phyloP scores from a whole-genome alignment of 2,329 filamentous ascomycete species.

The Mollisiaceae sp. region DNA sequence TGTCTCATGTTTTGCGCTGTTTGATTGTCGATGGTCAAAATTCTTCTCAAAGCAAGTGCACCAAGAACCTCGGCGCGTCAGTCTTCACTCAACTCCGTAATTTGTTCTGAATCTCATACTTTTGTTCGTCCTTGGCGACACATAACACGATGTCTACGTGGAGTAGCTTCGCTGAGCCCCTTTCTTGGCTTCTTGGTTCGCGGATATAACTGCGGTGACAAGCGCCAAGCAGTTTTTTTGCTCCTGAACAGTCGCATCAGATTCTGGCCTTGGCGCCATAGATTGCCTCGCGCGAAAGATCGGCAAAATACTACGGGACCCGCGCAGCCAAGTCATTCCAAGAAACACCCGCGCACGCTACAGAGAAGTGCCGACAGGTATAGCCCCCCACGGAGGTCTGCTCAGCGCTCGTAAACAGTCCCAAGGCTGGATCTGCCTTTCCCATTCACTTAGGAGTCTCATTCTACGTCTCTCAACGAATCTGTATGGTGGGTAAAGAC shows the following conservation, averaged over 20 bases:
- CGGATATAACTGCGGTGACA: neutral
- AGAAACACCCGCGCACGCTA: slow-evolving; percentile 11
- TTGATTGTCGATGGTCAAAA: neutral
- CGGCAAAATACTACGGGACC: slow-evolving; percentile 6
- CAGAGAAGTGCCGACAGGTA: slow-evolving; percentile 5
- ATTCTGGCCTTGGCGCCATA: neutral
- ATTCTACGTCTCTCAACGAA: neutral
- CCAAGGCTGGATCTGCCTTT: neutral
- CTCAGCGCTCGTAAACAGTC: slow-evolving; percentile 10
- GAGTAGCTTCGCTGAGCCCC: neutral
- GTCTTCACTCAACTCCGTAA: neutral
- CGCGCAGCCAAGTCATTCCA: slow-evolving; percentile 4
- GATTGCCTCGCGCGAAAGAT: neutral
- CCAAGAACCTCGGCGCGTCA: slow-evolving; percentile 1
- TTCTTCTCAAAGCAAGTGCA: neutral
- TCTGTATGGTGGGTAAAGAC: slow-evolving; percentile 1
- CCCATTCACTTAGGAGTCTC: neutral
- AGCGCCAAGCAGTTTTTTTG: neutral
- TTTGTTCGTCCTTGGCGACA: neutral
- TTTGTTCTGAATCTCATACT: slow-evolving; percentile 14
- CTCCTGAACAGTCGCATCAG: slow-evolving; percentile 4
- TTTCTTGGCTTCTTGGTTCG: slow-evolving; percentile 6
- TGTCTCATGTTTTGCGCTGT: neutral
- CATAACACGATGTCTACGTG: neutral
- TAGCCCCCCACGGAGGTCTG: slow-evolving; percentile 5